Percentiles rank a stretch among this genome's conserved stretches.
Evolutionary conservation across 768 basidiomycete species (phyloP).

Genomic region (Phaeolepiota aurea): DNA sequence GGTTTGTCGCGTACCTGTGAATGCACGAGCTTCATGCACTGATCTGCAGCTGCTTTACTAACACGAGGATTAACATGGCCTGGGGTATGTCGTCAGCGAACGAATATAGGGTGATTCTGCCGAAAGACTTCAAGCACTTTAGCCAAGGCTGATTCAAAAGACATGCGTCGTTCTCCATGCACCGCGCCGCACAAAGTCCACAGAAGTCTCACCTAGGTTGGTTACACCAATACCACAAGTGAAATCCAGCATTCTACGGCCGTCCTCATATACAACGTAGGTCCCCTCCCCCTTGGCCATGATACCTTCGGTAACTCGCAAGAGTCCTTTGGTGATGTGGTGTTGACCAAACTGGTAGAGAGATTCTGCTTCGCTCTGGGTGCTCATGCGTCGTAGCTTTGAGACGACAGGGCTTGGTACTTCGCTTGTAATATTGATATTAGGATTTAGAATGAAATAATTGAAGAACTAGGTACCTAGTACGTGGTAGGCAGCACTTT

Average conservation of each 20-base stretch:
- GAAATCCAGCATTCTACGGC: constrained; percentile 73
- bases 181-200: no score
- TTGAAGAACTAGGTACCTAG: no score
- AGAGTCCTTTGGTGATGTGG: constrained; percentile 39
- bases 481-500: no score
- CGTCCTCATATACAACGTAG: constrained; percentile 66
- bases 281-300: constrained; percentile 66
- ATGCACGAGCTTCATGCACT: constrained; percentile 76
- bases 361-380: no score
- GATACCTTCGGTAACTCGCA: constrained; percentile 41
- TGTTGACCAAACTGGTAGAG: constrained; percentile 31
- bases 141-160: no score
- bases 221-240: constrained; percentile 87
- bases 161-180: no score
- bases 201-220: constrained; percentile 51
- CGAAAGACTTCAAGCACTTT: no score
- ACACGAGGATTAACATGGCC: constrained; percentile 86
- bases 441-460: no score
- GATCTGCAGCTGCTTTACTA: constrained; percentile 82
- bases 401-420: no score
- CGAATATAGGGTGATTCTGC: no score
- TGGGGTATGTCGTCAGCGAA: constrained; percentile 19
- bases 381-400: no score
- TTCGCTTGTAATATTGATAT: no score
- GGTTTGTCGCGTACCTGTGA: constrained; percentile 44